phyloP scores from a whole-genome alignment of 768 basidiomycete species.

The Boletus barrowsii region DNA sequence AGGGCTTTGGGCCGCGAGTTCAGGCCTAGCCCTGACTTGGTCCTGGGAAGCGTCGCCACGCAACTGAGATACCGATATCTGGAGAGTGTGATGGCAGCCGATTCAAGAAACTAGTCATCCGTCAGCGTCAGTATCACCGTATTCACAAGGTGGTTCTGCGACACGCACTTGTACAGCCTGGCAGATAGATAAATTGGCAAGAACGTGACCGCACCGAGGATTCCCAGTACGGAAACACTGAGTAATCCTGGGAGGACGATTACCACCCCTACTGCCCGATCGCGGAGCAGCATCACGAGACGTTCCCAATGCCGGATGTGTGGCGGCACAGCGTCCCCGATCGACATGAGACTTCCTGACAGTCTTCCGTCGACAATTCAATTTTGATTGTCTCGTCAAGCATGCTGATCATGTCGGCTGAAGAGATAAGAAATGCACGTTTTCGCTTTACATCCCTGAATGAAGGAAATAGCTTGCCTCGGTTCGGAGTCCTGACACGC shows the following conservation, averaged over 20 bases:
- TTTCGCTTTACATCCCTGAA: not conserved
- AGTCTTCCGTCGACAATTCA: slow-evolving; percentile 15
- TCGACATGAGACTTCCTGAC: slow-evolving; percentile 14
- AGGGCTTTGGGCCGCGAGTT: no score
- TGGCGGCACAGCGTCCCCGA: slow-evolving; percentile 17
- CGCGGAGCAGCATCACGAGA: slow-evolving; percentile 2
- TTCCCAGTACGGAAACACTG: slow-evolving; percentile 17
- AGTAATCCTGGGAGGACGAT: slow-evolving; percentile 13
- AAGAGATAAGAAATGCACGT: not conserved
- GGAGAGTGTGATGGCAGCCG: no score
- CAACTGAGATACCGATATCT: no score
- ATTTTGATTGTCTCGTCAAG: slow-evolving; percentile 22
- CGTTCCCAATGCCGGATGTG: slow-evolving; percentile 21
- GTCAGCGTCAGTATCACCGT: no score
- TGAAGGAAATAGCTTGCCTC: slow-evolving; percentile 2
- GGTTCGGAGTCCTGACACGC: slow-evolving; percentile 17
- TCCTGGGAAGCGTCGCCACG: no score
- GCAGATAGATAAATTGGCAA: slow-evolving; percentile 9
- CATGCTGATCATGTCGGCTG: slow-evolving; percentile 15
- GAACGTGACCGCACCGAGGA: slow-evolving; percentile 4
- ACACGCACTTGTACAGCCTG: slow-evolving; percentile 8
- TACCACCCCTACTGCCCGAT: not conserved
- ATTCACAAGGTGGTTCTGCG: no score
- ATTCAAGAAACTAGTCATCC: no score
- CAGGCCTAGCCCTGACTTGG: no score